A percentile compares a stretch with the other conserved stretches of the same genome.
Evolutionary conservation across 805 yeast genomes (phyloP).

Genomic region (Candida ovalis): DNA sequence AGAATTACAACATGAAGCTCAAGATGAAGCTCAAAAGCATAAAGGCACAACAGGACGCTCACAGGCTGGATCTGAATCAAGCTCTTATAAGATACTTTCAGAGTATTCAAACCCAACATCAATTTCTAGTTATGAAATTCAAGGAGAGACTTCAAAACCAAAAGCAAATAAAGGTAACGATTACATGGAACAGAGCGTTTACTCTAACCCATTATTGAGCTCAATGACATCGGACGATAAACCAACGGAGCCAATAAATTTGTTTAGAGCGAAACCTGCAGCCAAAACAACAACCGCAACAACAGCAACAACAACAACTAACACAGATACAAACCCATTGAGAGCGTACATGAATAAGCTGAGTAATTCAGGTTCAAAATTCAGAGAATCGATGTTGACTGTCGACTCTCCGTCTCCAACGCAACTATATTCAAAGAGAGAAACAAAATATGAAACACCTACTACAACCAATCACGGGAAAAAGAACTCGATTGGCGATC

Average conservation of each 20-base stretch:
- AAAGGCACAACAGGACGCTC: constrained; percentile 3
- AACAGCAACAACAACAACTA: constrained; percentile 1
- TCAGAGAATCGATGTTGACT: constrained; percentile 33
- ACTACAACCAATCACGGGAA: not conserved
- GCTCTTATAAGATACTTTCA: constrained; percentile 27
- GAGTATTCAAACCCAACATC: constrained; percentile 31
- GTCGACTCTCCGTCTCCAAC: constrained; percentile 2
- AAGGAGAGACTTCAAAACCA: constrained; percentile 1
- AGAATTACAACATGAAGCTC: constrained; percentile 26
- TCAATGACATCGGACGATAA: constrained; percentile 16
- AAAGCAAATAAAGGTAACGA: constrained; percentile 5
- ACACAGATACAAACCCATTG: constrained; percentile 41
- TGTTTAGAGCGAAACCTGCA: constrained; percentile 2
- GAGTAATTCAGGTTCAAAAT: constrained; percentile 34
- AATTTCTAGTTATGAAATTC: constrained; percentile 21
- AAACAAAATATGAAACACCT: not conserved
- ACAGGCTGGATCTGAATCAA: constrained; percentile 22
- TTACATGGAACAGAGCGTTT: constrained; percentile 11
- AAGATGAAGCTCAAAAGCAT: constrained; percentile 18
- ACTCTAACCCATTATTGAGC: constrained; percentile 21
- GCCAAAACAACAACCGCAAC: not conserved
- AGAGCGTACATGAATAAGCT: constrained; percentile 52
- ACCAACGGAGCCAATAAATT: constrained; percentile 16
- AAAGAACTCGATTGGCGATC: constrained; percentile 7
- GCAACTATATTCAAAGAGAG: not conserved